Conservation (phyloP, 768 basidiomycete species). For the Infundibulicybe gibba region DNA sequence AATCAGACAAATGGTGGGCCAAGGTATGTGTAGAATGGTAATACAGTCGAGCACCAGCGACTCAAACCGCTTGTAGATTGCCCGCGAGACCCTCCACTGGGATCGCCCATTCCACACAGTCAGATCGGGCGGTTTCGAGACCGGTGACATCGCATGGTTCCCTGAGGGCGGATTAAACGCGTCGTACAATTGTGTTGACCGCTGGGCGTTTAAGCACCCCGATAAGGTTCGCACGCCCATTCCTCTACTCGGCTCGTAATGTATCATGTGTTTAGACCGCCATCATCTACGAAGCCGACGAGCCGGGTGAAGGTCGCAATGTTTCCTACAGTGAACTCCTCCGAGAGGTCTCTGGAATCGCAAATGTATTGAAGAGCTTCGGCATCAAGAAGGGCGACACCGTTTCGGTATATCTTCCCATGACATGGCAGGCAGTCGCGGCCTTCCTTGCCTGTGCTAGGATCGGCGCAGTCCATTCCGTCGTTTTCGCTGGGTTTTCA, state of each 20-base stretch:
- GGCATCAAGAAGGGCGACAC: constrained; percentile 96
- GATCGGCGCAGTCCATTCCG: constrained; percentile 94
- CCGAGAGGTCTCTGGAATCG: constrained; percentile 82
- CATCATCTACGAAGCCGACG: constrained; percentile 98
- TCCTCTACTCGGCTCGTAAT: not conserved
- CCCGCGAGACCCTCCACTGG: constrained; percentile 79
- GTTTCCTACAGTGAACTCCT: constrained; percentile 85
- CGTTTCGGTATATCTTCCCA: constrained; percentile 89
- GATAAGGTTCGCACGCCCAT: constrained; percentile 50
- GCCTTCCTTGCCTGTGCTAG: constrained; percentile 98
- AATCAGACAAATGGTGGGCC: constrained; percentile 86
- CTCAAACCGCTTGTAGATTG: constrained; percentile 39
- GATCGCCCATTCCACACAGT: constrained; percentile 88
- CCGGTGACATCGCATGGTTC: constrained; percentile 94
- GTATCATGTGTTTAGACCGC: constrained; percentile 55
- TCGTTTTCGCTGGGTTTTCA: constrained; percentile 96
- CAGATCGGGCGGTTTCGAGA: constrained; percentile 74
- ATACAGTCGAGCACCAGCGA: constrained; percentile 1
- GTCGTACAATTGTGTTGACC: constrained; percentile 96
- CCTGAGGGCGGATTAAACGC: constrained; percentile 92
- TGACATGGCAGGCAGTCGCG: constrained; percentile 94
- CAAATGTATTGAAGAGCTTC: constrained; percentile 86
- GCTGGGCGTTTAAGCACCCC: constrained; percentile 90
- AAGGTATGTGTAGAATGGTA: constrained; percentile 61
- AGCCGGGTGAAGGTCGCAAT: constrained; percentile 74